Evolutionary conservation across 306 rosid species (phyloP).

Genomic region (Adenanthera pavonina): DNA sequence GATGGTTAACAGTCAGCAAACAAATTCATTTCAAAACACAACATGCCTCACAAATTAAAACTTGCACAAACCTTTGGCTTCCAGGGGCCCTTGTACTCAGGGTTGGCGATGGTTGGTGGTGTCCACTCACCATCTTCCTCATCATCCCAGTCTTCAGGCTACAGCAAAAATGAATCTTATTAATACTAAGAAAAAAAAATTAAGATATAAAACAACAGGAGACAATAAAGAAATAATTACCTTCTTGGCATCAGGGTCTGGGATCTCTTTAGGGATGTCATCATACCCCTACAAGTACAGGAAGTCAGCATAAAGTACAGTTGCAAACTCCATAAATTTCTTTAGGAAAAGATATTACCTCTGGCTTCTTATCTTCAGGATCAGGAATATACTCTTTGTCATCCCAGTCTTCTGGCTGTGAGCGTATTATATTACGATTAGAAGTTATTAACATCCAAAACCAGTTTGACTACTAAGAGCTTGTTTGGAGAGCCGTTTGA

Average conservation of each 20-base stretch:
- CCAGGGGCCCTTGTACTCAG: constrained; percentile 99
- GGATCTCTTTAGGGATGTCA: constrained; percentile 83
- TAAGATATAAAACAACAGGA: constrained; percentile 11
- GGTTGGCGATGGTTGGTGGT: constrained; percentile 92
- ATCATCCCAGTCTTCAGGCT: constrained; percentile 99
- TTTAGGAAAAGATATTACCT: constrained; percentile 53
- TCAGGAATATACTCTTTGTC: constrained; percentile 95
- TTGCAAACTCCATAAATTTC: background rate
- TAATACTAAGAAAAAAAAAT: background rate
- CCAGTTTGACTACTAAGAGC: background rate
- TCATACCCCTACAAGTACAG: constrained; percentile 75
- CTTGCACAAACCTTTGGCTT: constrained; percentile 75
- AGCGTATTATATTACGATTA: constrained; percentile 9
- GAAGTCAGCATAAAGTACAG: constrained; percentile 23
- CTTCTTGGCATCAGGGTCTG: constrained; percentile 95
- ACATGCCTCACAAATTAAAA: background rate
- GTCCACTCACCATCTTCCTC: constrained; percentile 99
- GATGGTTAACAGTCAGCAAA: constrained; percentile 28
- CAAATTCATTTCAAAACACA: background rate
- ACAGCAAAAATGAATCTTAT: constrained; percentile 37
- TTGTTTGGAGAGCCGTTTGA: too few relatives aligned
- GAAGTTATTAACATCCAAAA: constrained; percentile 35
- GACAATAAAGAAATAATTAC: constrained; percentile 42
- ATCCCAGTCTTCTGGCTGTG: constrained; percentile 99
- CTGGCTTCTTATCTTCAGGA: constrained; percentile 97